These are phyloP conservation scores for Penstemon newberryi DNA, from an alignment of 257 asterid genomes.

Conservation along the genomic window DNA sequence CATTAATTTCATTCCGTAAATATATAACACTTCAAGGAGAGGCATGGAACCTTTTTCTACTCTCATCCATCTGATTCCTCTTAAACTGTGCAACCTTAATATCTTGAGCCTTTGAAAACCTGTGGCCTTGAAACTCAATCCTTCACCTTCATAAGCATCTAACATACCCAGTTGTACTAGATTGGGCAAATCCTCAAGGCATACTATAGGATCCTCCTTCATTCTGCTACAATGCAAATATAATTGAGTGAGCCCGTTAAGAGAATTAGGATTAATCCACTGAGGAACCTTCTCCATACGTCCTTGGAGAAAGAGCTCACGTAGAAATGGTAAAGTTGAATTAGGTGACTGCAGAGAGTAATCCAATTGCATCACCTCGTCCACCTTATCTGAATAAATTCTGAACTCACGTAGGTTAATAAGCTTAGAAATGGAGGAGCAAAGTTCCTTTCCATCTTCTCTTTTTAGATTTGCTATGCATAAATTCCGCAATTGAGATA, in stretches of 20 bases:
- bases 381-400: neutral
- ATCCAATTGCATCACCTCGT: slow-evolving; percentile 7
- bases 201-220: slow-evolving; percentile 11
- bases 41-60: slow-evolving; percentile 32
- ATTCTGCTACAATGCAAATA: neutral
- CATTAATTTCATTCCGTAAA: slow-evolving; percentile 12
- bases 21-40: neutral
- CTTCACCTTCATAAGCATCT: slow-evolving; percentile 24
- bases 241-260: neutral
- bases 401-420: neutral
- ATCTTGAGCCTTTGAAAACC: slow-evolving; percentile 23
- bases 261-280: slow-evolving; percentile 21
- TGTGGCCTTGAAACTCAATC: slow-evolving; percentile 12
- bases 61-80: slow-evolving; percentile 12
- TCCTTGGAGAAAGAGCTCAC: neutral
- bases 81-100: neutral
- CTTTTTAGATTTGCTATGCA: slow-evolving; percentile 22
- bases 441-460: slow-evolving; percentile 35
- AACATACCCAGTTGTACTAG: neutral
- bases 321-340: neutral
- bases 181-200: slow-evolving; percentile 27
- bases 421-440: slow-evolving; percentile 28
- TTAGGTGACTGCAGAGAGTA: neutral
- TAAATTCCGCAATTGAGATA: slow-evolving; percentile 20
- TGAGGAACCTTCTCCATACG: slow-evolving; percentile 19